Percentiles rank a stretch among this genome's conserved stretches.
Conservation (phyloP, 768 basidiomycete species). For the Boletus rex-veris region DNA sequence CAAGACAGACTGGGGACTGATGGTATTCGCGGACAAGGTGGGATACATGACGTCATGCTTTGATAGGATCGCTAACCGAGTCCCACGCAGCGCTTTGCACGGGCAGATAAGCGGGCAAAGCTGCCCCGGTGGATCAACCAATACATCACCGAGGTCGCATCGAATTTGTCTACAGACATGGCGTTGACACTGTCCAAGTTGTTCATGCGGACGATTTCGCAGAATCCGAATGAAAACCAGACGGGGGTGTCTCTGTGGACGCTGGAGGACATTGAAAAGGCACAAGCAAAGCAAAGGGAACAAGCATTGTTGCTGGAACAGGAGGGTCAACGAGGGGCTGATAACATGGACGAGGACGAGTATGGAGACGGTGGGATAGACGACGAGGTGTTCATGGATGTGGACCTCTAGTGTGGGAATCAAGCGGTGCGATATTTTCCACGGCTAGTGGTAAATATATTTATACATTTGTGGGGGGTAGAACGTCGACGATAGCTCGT, state of each 20-base stretch:
- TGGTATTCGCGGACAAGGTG: slow-evolving; percentile 99
- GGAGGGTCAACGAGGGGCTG: slow-evolving; percentile 20
- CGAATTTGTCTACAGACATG: slow-evolving; percentile 98
- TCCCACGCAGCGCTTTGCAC: slow-evolving; percentile 73
- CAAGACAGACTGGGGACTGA: slow-evolving; percentile 99
- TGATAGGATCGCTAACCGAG: neutral
- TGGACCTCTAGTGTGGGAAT: slow-evolving; percentile 37
- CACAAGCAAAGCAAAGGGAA: slow-evolving; percentile 77
- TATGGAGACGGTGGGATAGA: slow-evolving; percentile 66
- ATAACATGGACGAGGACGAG: slow-evolving; percentile 49
- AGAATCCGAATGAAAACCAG: slow-evolving; percentile 94
- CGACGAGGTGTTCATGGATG: slow-evolving; percentile 57
- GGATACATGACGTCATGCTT: slow-evolving; percentile 1
- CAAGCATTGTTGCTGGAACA: slow-evolving; percentile 48
- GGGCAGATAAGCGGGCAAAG: slow-evolving; percentile 92
- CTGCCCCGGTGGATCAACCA: slow-evolving; percentile 99
- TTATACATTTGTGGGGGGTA: slow-evolving; percentile 12
- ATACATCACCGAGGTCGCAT: slow-evolving; percentile 97
- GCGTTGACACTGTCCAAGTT: slow-evolving; percentile 89
- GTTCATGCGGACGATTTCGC: slow-evolving; percentile 98
- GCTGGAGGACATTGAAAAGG: slow-evolving; percentile 83
- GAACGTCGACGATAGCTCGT: neutral
- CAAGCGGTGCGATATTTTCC: neutral
- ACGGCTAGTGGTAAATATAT: slow-evolving; percentile 2
- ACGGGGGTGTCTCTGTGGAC: slow-evolving; percentile 96